Evolutionary conservation across 441 rosid species (phyloP).

Genomic region (Erodium trifolium): DNA sequence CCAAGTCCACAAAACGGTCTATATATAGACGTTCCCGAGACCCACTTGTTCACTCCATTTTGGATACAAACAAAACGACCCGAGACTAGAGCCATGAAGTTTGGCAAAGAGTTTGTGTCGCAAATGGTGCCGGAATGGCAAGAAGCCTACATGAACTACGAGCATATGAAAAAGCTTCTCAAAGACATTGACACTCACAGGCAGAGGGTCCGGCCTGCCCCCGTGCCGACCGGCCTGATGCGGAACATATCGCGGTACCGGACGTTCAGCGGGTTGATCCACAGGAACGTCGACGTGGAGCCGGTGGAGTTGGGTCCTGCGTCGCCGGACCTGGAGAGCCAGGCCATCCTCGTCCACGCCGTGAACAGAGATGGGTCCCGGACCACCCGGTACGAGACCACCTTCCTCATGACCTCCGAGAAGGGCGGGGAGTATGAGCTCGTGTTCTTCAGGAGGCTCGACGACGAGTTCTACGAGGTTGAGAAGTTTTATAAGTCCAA

Average conservation of each 20-base stretch:
- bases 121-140: constrained; percentile 91
- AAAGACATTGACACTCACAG: constrained; percentile 35
- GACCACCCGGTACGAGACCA: constrained; percentile 25
- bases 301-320: not conserved
- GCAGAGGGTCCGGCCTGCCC: constrained; percentile 29
- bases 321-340: constrained; percentile 37
- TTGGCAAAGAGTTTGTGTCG: constrained; percentile 55
- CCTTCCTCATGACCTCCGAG: constrained; percentile 39
- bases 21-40: not conserved
- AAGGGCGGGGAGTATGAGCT: constrained; percentile 58
- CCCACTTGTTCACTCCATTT: not conserved
- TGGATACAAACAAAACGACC: too few species aligned
- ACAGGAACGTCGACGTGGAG: constrained; percentile 21
- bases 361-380: constrained; percentile 23
- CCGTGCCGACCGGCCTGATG: constrained; percentile 17
- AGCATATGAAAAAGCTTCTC: constrained; percentile 38
- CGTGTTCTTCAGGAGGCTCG: constrained; percentile 31
- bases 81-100: constrained; percentile 51
- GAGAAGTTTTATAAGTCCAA: constrained; percentile 43
- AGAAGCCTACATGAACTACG: constrained; percentile 28
- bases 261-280: constrained; percentile 59
- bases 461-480: constrained; percentile 44
- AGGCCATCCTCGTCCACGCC: constrained; percentile 33
- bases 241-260: constrained; percentile 36
- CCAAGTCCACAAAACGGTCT: not conserved